A percentile compares a stretch with the other conserved stretches of the same genome.
Evolutionary conservation across 768 basidiomycete species (phyloP).

Genomic region (Lepiota brunneoincarnata): DNA sequence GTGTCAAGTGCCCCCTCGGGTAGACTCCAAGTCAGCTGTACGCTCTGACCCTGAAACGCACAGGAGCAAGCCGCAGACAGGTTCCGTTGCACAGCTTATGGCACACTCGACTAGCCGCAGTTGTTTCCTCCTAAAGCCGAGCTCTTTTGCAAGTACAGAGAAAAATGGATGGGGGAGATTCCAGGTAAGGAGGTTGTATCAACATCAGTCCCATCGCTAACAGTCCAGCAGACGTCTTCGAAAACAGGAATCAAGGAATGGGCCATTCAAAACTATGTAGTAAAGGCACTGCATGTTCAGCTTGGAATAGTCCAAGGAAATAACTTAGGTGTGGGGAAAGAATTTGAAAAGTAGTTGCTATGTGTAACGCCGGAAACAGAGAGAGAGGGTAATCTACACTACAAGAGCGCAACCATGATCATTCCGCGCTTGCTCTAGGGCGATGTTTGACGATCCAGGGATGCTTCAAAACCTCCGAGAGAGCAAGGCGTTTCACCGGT

Average conservation of each 20-base stretch:
- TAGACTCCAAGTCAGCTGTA: not conserved
- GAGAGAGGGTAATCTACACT: not conserved
- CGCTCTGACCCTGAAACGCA: not conserved
- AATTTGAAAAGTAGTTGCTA: not conserved
- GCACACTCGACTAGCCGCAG: constrained; percentile 14
- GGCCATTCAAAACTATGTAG: not conserved
- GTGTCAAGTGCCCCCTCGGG: not conserved
- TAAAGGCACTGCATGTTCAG: not conserved
- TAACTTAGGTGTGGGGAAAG: not conserved
- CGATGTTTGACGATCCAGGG: constrained; percentile 83
- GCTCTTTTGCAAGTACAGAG: constrained; percentile 18
- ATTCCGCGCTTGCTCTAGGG: constrained; percentile 33
- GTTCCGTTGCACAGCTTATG: constrained; percentile 15
- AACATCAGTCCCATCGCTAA: not conserved
- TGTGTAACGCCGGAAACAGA: not conserved
- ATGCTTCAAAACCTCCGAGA: constrained; percentile 73
- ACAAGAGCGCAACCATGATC: not conserved
- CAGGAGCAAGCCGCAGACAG: constrained; percentile 17
- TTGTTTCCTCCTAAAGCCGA: constrained; percentile 15
- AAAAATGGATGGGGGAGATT: constrained; percentile 16
- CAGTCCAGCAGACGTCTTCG: constrained; percentile 11
- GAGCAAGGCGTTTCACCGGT: constrained; percentile 71
- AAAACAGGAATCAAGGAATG: constrained; percentile 17
- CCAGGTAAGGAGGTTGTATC: constrained; percentile 12
- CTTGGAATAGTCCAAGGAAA: not conserved